These are phyloP conservation scores for Aspergillus ibericus DNA, from an alignment of 2,329 filamentous ascomycete species.

Conservation along the genomic window DNA sequence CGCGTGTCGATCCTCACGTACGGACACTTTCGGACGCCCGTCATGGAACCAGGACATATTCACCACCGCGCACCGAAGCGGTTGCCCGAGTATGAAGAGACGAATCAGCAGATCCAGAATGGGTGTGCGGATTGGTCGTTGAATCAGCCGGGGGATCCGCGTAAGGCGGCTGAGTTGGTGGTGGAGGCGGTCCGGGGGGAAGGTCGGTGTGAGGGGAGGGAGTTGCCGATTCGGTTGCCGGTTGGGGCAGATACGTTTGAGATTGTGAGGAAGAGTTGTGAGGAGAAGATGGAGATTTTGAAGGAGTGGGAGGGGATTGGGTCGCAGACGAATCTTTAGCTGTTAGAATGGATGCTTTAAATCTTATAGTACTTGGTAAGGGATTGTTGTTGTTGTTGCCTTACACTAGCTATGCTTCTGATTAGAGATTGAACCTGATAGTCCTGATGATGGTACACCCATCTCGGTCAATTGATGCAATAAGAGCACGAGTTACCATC, in stretches of 20 bases:
- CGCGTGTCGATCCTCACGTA: constrained; percentile 49
- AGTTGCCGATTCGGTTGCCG: constrained; percentile 9
- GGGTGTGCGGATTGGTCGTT: neutral
- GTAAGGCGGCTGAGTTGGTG: constrained; percentile 10
- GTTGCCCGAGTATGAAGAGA: constrained; percentile 11
- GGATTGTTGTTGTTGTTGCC: too few relatives aligned
- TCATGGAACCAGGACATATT: constrained; percentile 40
- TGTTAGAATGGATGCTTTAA: too few relatives aligned
- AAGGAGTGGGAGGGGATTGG: neutral
- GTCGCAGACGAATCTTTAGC: neutral
- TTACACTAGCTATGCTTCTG: too few relatives aligned
- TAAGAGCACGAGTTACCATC: too few relatives aligned
- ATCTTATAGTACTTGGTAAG: too few relatives aligned
- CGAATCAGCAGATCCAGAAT: neutral
- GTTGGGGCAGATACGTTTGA: constrained; percentile 13
- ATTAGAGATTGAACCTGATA: too few relatives aligned
- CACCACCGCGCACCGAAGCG: neutral
- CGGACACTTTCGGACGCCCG: constrained; percentile 55
- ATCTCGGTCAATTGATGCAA: too few relatives aligned
- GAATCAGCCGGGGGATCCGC: constrained; percentile 16
- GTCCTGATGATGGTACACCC: too few relatives aligned
- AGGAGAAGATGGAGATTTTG: neutral
- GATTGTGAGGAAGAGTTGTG: constrained; percentile 8
- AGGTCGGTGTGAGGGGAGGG: constrained; percentile 9
- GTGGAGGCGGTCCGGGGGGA: constrained; percentile 16